Percentiles rank a stretch among this genome's conserved stretches.
These are phyloP conservation scores for Auricularia auricula-judae DNA, from an alignment of 768 basidiomycete genomes.

Conservation along the genomic window DNA sequence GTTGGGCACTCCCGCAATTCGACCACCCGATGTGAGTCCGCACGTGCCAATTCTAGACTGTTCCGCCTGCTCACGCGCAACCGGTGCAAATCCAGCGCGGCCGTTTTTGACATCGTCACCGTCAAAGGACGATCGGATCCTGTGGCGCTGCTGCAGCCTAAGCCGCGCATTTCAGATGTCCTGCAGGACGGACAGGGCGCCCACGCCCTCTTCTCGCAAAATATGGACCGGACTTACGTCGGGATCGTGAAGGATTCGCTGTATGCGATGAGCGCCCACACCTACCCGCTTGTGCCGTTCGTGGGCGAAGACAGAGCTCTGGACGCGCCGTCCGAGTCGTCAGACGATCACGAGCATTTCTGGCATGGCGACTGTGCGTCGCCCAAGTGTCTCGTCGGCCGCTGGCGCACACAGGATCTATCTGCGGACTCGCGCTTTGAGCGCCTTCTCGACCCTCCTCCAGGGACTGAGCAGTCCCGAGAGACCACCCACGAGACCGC, in stretches of 20 bases:
- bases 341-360: neutral
- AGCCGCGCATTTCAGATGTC: constrained; percentile 61
- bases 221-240: constrained; percentile 64
- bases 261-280: constrained; percentile 74
- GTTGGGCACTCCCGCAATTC: constrained; percentile 26
- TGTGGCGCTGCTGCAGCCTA: constrained; percentile 82
- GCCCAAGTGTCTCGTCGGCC: neutral
- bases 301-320: constrained; percentile 8
- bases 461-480: neutral
- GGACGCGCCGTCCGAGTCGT: neutral
- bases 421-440: neutral
- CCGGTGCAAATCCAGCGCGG: constrained; percentile 43
- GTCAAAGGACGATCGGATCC: constrained; percentile 39
- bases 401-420: neutral
- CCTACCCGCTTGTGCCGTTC: constrained; percentile 76
- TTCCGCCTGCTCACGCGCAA: neutral
- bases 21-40: constrained; percentile 53
- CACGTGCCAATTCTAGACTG: neutral
- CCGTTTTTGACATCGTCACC: constrained; percentile 67
- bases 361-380: neutral
- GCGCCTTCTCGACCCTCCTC: neutral
- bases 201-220: constrained; percentile 20
- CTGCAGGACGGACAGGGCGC: constrained; percentile 30
- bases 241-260: constrained; percentile 69
- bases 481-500: neutral